A percentile compares a stretch with the other conserved stretches of the same genome.
Conservation (phyloP, 208 protist genomes). For the Trypanosoma melophagium region DNA sequence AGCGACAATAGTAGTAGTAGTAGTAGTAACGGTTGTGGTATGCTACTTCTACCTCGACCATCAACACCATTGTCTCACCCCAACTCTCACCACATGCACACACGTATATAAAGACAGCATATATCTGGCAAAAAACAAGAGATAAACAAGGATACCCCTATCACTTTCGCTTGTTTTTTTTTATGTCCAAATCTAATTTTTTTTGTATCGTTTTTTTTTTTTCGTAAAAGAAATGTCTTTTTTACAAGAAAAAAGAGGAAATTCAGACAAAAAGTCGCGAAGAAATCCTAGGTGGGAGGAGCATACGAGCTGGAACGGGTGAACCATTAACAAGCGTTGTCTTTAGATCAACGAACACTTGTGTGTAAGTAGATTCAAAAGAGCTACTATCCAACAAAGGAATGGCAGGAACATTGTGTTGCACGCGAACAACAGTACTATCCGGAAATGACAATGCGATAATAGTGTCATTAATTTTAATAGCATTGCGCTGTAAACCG, state of each 20-base stretch:
- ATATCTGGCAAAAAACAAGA: conserved; percentile 15
- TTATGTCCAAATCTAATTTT: too few species aligned
- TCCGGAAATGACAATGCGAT: conserved; percentile 33
- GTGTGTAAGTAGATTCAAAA: conserved; percentile 35
- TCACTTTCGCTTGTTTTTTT: background rate
- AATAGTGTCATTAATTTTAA: conserved; percentile 68
- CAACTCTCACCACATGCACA: too few species aligned
- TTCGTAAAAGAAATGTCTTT: background rate
- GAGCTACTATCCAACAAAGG: conserved; percentile 36
- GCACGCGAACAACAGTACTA: conserved; percentile 32
- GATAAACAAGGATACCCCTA: background rate
- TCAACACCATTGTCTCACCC: too few species aligned
- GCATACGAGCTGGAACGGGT: conserved; percentile 40
- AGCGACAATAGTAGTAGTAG: too few species aligned
- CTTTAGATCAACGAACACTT: conserved; percentile 50
- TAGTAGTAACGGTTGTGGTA: too few species aligned
- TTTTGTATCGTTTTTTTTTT: conserved; percentile 7
- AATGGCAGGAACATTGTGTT: conserved; percentile 49
- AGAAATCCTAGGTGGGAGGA: conserved; percentile 58
- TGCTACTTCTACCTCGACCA: too few species aligned
- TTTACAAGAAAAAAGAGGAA: background rate
- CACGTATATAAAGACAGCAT: too few species aligned
- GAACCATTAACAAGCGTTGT: conserved; percentile 60
- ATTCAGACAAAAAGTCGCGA: conserved; percentile 76
- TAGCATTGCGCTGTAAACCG: conserved; percentile 40